These are phyloP conservation scores for Candida sonorensis DNA, from an alignment of 805 yeast species.

Conservation along the genomic window DNA sequence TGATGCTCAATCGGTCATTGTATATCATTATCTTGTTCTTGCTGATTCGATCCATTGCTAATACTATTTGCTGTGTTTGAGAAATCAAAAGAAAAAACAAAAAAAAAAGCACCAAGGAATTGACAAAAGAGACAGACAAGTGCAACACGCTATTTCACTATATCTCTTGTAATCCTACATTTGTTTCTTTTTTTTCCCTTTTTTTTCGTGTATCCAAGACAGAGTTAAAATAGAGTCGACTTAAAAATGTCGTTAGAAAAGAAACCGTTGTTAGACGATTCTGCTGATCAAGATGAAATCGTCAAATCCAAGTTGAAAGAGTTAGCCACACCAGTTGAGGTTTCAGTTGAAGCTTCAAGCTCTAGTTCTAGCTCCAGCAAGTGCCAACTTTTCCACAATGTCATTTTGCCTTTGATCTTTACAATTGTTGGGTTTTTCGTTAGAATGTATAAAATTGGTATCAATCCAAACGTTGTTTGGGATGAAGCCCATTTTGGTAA, in stretches of 20 bases:
- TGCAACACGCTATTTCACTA: too few species aligned
- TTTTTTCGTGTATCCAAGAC: neutral
- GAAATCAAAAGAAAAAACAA: too few species aligned
- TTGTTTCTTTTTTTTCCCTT: neutral
- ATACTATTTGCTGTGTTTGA: too few species aligned
- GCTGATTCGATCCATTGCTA: too few species aligned
- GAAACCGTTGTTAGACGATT: too few species aligned
- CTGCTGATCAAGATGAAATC: slow-evolving; percentile 26
- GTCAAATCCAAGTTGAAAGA: slow-evolving; percentile 25
- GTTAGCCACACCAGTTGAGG: slow-evolving; percentile 18
- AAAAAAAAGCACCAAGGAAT: too few species aligned
- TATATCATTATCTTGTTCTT: too few species aligned
- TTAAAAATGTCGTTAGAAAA: too few species aligned
- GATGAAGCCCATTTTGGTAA: slow-evolving; percentile 95
- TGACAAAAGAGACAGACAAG: too few species aligned
- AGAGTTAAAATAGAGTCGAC: neutral
- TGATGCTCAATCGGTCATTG: too few species aligned
- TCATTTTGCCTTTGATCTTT: slow-evolving; percentile 56
- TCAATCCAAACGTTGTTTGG: slow-evolving; percentile 81
- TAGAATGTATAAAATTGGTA: slow-evolving; percentile 69
- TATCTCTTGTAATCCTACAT: neutral
- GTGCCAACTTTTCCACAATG: too few species aligned
- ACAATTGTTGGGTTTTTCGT: slow-evolving; percentile 65
- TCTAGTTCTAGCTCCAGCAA: too few species aligned
- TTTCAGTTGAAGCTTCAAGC: slow-evolving; percentile 1